A percentile compares a stretch with the other conserved stretches of the same genome.
These are phyloP conservation scores for Candida ulmi DNA, from an alignment of 805 yeast species.

Conservation along the genomic window DNA sequence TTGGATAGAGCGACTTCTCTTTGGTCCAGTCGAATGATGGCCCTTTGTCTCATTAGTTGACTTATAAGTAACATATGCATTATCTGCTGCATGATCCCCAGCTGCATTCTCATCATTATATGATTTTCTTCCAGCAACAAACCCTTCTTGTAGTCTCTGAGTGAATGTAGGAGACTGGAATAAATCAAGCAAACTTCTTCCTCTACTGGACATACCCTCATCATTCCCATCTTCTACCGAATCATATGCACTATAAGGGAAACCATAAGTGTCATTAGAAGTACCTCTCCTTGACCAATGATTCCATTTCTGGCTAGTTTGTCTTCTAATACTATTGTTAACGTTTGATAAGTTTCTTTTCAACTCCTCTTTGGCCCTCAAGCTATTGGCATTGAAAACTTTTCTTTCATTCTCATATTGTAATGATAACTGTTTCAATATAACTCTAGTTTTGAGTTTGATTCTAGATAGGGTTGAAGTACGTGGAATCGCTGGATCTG, in stretches of 20 bases:
- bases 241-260: neutral
- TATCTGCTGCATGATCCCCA: no score
- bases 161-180: neutral
- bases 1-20: neutral
- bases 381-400: slow-evolving; percentile 4
- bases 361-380: neutral
- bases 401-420: slow-evolving; percentile 6
- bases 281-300: neutral
- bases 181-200: neutral
- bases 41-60: neutral
- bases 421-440: slow-evolving; percentile 4
- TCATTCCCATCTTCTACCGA: neutral
- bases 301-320: neutral
- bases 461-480: slow-evolving; percentile 6
- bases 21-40: neutral
- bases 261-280: neutral
- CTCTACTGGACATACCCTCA: neutral
- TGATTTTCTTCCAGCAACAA: neutral
- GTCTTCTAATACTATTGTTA: slow-evolving; percentile 2
- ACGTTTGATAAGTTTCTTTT: slow-evolving; percentile 5
- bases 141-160: neutral
- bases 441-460: slow-evolving; percentile 4
- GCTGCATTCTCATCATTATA: neutral
- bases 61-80: neutral
- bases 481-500: neutral